Base-by-base conservation (phyloP, 2,329 filamentous ascomycete species). In the Nakataea oryzae region DNA sequence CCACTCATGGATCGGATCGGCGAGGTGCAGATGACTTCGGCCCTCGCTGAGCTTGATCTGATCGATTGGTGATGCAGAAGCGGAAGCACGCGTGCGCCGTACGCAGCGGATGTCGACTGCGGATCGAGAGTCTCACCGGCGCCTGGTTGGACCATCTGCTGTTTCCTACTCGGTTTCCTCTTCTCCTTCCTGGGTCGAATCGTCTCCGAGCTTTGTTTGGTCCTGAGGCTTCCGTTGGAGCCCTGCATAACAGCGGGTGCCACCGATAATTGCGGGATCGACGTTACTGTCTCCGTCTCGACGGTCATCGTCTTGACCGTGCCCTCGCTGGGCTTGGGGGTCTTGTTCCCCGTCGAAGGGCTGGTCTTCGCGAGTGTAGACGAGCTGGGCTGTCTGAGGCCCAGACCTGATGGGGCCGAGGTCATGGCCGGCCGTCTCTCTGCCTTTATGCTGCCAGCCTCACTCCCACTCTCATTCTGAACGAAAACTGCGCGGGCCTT, bases 101-200 rank as follows among this genome's bases (percentile, higher is more conserved):
- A 32, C 30, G 57, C 30, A 47, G 32, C 13, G 7, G 57, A 28
- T 8, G 58, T 34, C n/a, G 32, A 24, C 65, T 69, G 63, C 65
- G 66, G 64, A 63, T 60, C 58, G 62, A 66, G 64, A 64, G 55
- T 81, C 87, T 83, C 82, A 91, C 89, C 87, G 75, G 87, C 89
- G 73, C 87, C 87, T 69, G 88, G 79, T 70, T 83, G 84, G 67
- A 92, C 85, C 61, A 81, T 74, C 34, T 90, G 82, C 63, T 91
- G 83, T 75, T 96, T 96, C 65, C 92, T 87, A 58, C 82, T 76
- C 47, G 82, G 76, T 74, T 87, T 92, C 78, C 90, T 96, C 78
- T 93, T 93, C 61, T 97, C 91, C 77, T 95, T 97, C 77, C 88
- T 95, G 2, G 95, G 93, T 65, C 91, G 86, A 68, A 99, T 97